phyloP scores from a whole-genome alignment of 306 rosid species.

The Sechiopsis laciniata region DNA sequence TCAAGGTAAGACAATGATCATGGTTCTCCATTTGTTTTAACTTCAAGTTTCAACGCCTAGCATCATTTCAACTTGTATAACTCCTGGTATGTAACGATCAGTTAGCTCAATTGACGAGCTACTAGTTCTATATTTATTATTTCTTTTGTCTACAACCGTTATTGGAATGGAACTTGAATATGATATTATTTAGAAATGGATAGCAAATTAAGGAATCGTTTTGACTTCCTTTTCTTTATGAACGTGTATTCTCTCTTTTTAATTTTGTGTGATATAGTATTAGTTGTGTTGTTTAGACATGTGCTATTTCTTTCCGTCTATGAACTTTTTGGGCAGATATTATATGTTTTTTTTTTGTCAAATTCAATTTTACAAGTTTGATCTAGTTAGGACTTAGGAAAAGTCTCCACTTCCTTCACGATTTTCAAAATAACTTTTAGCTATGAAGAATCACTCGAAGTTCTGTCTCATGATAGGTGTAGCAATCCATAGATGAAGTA shows the following conservation, averaged over 20 bases:
- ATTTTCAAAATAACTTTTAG: too few species aligned
- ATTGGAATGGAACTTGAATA: not conserved
- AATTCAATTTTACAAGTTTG: not conserved
- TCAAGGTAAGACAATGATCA: slow-evolving; percentile 48
- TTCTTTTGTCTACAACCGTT: not conserved
- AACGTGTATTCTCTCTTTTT: not conserved
- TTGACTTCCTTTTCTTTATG: not conserved
- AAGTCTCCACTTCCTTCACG: too few species aligned
- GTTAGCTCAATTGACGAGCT: not conserved
- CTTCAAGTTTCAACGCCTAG: not conserved
- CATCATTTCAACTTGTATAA: not conserved
- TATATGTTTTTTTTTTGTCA: not conserved
- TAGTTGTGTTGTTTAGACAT: not conserved
- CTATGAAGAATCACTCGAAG: too few species aligned
- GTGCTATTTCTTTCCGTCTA: not conserved
- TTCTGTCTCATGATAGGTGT: too few species aligned
- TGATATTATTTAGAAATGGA: slow-evolving; percentile 1
- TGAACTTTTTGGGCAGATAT: not conserved
- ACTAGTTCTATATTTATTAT: not conserved
- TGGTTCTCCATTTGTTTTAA: not conserved
- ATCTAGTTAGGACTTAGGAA: too few species aligned
- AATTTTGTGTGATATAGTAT: not conserved
- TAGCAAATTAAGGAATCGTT: not conserved
- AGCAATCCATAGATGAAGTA: too few species aligned
- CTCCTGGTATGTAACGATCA: not conserved